Evolutionary conservation across 352 stramenopile species (phyloP).

Genomic region (Phytophthora megakarya): DNA sequence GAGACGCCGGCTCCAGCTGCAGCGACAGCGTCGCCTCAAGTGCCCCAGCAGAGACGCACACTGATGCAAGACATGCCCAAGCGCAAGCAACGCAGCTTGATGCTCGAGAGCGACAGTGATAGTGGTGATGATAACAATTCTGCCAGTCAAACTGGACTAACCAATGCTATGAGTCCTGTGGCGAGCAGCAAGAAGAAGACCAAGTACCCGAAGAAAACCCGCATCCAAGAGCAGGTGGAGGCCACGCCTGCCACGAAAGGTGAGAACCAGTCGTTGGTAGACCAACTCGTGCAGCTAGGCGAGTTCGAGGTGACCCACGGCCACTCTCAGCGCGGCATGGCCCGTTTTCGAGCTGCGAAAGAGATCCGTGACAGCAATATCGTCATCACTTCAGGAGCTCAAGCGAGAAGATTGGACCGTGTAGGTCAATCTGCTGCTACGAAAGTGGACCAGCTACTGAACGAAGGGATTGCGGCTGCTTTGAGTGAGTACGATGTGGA

Average conservation of each 20-base stretch:
- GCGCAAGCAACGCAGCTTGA: slow-evolving; percentile 23
- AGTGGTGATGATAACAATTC: slow-evolving; percentile 1
- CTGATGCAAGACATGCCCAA: slow-evolving; percentile 32
- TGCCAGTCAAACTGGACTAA: neutral
- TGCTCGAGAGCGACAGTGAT: slow-evolving; percentile 13
- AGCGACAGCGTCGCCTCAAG: slow-evolving; percentile 2
- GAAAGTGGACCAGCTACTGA: slow-evolving; percentile 68
- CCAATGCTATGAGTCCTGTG: slow-evolving; percentile 27
- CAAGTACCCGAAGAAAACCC: slow-evolving; percentile 37
- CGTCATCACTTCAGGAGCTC: slow-evolving; percentile 61
- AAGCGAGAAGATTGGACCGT: slow-evolving; percentile 54
- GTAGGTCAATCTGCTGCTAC: slow-evolving; percentile 52
- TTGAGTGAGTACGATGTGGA: slow-evolving; percentile 58
- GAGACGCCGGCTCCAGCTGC: neutral
- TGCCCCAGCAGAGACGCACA: slow-evolving; percentile 22
- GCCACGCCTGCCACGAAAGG: slow-evolving; percentile 33
- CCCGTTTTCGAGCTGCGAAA: slow-evolving; percentile 66
- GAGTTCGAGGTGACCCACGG: slow-evolving; percentile 59
- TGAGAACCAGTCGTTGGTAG: slow-evolving; percentile 69
- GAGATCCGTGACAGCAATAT: slow-evolving; percentile 45
- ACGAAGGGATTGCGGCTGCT: slow-evolving; percentile 48
- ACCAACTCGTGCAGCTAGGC: slow-evolving; percentile 60
- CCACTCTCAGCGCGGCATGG: slow-evolving; percentile 53
- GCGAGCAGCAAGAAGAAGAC: slow-evolving; percentile 39
- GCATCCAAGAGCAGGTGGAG: slow-evolving; percentile 50